Evolutionary conservation across 805 yeast genomes (phyloP).

Genomic region (Alloascoidea africana): DNA sequence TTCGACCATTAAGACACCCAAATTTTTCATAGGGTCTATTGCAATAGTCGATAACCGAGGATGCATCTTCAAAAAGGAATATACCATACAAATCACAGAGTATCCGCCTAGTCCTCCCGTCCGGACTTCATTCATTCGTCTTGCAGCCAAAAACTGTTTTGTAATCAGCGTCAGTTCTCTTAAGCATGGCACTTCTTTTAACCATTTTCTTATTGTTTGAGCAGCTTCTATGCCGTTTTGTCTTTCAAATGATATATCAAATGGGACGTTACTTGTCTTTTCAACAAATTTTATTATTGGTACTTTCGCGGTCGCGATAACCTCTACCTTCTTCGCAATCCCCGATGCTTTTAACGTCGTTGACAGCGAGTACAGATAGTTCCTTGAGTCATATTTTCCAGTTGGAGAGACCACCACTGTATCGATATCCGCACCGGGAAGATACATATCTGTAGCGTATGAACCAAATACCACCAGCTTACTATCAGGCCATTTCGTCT

Average conservation of each 20-base stretch:
- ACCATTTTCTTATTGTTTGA: slow-evolving; percentile 60
- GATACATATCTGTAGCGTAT: slow-evolving; percentile 79
- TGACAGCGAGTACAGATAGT: slow-evolving; percentile 58
- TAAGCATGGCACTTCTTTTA: slow-evolving; percentile 56
- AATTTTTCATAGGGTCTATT: slow-evolving; percentile 53
- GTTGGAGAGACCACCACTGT: slow-evolving; percentile 63
- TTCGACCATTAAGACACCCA: slow-evolving; percentile 79
- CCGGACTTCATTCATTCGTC: slow-evolving; percentile 74
- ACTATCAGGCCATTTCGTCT: slow-evolving; percentile 59
- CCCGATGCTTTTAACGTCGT: slow-evolving; percentile 45
- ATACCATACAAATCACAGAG: slow-evolving; percentile 77
- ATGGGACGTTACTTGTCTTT: slow-evolving; percentile 48
- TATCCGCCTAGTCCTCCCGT: slow-evolving; percentile 94
- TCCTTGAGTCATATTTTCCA: slow-evolving; percentile 43
- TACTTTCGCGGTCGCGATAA: slow-evolving; percentile 79
- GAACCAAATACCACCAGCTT: slow-evolving; percentile 86
- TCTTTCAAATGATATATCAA: slow-evolving; percentile 85
- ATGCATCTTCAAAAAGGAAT: slow-evolving; percentile 64
- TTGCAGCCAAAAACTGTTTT: slow-evolving; percentile 69
- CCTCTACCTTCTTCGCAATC: slow-evolving; percentile 63
- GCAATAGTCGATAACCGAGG: slow-evolving; percentile 58
- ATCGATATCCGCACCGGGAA: slow-evolving; percentile 94
- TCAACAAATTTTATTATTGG: slow-evolving; percentile 91
- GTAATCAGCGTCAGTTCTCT: slow-evolving; percentile 70
- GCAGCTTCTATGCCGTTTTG: slow-evolving; percentile 63